A percentile compares a stretch with the other conserved stretches of the same genome.
Evolutionary conservation across 805 yeast genomes (phyloP).

Genomic region (Scheffersomyces amazonensis): DNA sequence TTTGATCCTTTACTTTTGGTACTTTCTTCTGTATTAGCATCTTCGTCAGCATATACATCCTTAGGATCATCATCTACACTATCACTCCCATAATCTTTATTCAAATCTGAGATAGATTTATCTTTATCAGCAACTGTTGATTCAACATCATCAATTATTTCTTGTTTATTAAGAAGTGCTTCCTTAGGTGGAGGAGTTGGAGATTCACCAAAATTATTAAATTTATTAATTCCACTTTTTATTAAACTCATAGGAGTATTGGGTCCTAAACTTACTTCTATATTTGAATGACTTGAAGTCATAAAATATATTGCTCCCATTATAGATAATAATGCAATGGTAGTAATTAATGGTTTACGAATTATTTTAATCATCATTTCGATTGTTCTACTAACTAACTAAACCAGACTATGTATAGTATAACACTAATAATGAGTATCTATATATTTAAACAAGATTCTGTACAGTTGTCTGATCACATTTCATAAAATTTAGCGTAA

Average conservation of each 20-base stretch:
- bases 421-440: too few species aligned
- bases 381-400: background rate
- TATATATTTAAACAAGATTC: too few species aligned
- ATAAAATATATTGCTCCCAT: slow-evolving; percentile 25
- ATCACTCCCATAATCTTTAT: background rate
- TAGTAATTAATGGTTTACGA: slow-evolving; percentile 25
- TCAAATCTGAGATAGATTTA: background rate
- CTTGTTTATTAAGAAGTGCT: background rate
- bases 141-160: background rate
- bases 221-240: background rate
- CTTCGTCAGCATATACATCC: background rate
- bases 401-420: too few species aligned
- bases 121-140: too few species aligned
- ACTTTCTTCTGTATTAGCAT: background rate
- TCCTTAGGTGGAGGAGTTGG: background rate
- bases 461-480: too few species aligned
- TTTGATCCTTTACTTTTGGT: background rate
- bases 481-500: too few species aligned
- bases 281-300: slow-evolving; percentile 15
- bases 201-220: background rate
- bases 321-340: slow-evolving; percentile 21
- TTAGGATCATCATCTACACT: background rate
- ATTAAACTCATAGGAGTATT: slow-evolving; percentile 18
- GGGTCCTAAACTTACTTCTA: slow-evolving; percentile 17
- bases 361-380: slow-evolving; percentile 14